phyloP scores from a whole-genome alignment of 1,284 basidiomycete genomes.

The Ceratobasidium sp. region DNA sequence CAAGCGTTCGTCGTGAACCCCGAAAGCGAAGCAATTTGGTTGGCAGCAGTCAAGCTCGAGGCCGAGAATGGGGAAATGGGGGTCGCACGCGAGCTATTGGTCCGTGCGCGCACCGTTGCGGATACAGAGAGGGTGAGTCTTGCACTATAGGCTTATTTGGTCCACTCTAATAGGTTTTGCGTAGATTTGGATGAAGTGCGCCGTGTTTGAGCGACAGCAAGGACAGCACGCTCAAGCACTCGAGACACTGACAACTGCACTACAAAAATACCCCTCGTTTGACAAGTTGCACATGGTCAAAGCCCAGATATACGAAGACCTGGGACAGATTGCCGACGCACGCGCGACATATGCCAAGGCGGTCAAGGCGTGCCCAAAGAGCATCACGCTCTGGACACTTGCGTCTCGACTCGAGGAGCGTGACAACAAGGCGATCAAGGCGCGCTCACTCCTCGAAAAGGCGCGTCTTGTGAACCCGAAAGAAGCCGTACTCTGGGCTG shows the following conservation, averaged over 20 bases:
- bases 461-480: constrained; percentile 86
- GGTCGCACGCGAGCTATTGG: constrained; percentile 86
- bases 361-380: constrained; percentile 84
- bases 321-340: constrained; percentile 70
- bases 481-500: constrained; percentile 88
- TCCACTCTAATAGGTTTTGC: constrained; percentile 39
- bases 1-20: constrained; percentile 94
- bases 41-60: constrained; percentile 96
- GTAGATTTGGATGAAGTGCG: constrained; percentile 99
- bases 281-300: constrained; percentile 97
- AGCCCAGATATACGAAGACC: constrained; percentile 84
- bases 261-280: constrained; percentile 85
- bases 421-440: constrained; percentile 89
- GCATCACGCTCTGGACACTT: constrained; percentile 87
- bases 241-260: constrained; percentile 75
- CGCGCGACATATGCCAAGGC: constrained; percentile 84
- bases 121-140: constrained; percentile 84
- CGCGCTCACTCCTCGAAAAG: constrained; percentile 92
- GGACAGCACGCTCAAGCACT: constrained; percentile 80
- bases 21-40: constrained; percentile 96
- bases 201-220: constrained; percentile 92
- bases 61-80: constrained; percentile 90
- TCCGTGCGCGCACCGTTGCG: constrained; percentile 88
- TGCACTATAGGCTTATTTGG: constrained; percentile 17
- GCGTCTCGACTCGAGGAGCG: constrained; percentile 88